Evolutionary conservation across 768 basidiomycete species (phyloP), one percentile per base, ranked within the genome.

Genomic region (Rhodosporidiobolus odoratus): DNA sequence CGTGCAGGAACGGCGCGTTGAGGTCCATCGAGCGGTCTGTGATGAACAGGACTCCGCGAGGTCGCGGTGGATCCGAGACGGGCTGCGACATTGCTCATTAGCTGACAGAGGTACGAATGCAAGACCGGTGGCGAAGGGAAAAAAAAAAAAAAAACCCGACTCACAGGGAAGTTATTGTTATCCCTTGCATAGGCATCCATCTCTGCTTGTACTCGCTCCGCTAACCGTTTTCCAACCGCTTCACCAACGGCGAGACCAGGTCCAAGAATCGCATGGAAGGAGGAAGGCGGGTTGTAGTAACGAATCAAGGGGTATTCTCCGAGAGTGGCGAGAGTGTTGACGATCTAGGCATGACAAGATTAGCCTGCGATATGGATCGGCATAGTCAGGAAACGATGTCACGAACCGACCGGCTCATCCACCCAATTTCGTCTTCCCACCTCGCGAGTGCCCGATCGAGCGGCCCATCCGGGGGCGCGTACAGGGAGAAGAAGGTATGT

Each of bases 1-100:
- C 96, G 78, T 99, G 96, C 43, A 96, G 78, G 69, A 97, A 85
- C 2, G 96, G 96, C 4, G 92, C 89, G 34, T 89, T 78, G 76
- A 88, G 87, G 80, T 99, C 96, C 89, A 99, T 92, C 6, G 93
- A 85, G n/a, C 96, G 87, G 80, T 99, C 96, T 8, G 93, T 94
- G 69, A 99, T 89, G 77, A 98, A 84, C 47, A 98, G 82, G 23
- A 91, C 89, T 6, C 85, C 87, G 66, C 89, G 86, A 19, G 89
- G 88, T 69, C 92, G 83, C 4, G 78, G 77, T 12, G 84, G 81
- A 12, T 81, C 76, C 9, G 78, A 66, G 77, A 81, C 79, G 75
- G 65, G 64, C 76, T 75, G 65, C 17, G 34, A 63, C 62, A 63
- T 32, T n/a, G n/a, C n/a, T 40, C 34, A 57, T 58, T 43, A 12